Evolutionary conservation across 192 early-diverging fungal genomes (phyloP).

Genomic region (Phycomyces blakesleeanus): DNA sequence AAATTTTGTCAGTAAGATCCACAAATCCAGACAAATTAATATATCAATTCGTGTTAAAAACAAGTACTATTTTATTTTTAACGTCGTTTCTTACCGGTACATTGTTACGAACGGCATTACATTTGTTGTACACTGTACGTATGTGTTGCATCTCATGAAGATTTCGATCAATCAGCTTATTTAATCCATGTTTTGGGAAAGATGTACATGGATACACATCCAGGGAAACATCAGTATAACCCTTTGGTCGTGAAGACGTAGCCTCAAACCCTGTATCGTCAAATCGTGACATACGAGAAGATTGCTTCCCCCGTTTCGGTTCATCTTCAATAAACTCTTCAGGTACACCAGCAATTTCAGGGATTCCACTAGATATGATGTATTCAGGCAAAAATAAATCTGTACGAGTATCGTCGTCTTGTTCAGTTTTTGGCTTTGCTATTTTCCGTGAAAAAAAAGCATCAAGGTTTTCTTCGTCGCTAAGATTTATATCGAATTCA

Average conservation of each 20-base stretch:
- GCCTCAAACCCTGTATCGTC: background rate
- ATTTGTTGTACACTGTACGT: slow-evolving; percentile 43
- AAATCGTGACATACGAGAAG: background rate
- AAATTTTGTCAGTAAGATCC: no score
- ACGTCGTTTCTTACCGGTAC: slow-evolving; percentile 29
- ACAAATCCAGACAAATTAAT: no score
- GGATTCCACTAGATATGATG: slow-evolving; percentile 35
- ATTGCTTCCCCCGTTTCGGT: background rate
- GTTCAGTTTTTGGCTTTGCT: slow-evolving; percentile 16
- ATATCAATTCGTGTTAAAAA: no score
- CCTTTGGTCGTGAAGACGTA: background rate
- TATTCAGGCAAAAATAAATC: slow-evolving; percentile 57
- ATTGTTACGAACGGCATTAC: slow-evolving; percentile 35
- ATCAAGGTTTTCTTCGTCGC: slow-evolving; percentile 35
- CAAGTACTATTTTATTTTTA: no score
- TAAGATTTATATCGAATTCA: slow-evolving; percentile 31
- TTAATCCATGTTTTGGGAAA: slow-evolving; percentile 36
- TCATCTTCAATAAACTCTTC: slow-evolving; percentile 3
- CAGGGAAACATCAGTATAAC: slow-evolving; percentile 18
- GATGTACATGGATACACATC: slow-evolving; percentile 37
- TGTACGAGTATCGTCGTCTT: slow-evolving; percentile 17
- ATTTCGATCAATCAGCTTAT: slow-evolving; percentile 40
- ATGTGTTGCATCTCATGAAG: slow-evolving; percentile 40
- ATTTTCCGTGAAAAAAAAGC: slow-evolving; percentile 31
- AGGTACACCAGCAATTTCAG: slow-evolving; percentile 31